phyloP scores from a whole-genome alignment of 2,329 filamentous ascomycete species.

The Ophiostoma pallidulum region DNA sequence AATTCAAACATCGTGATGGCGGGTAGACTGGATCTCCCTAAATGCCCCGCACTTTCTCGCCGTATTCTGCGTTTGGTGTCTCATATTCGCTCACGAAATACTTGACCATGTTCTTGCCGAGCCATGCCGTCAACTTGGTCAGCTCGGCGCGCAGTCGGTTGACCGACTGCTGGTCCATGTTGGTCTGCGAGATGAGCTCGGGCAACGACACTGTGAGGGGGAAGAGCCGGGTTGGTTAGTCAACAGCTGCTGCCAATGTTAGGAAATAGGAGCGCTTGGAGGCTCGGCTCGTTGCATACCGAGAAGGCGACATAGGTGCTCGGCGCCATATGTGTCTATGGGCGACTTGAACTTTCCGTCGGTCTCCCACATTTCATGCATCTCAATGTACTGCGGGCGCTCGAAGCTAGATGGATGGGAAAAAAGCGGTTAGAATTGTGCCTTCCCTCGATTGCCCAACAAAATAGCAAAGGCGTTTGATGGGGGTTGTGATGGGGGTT shows the following conservation, averaged over 20 bases:
- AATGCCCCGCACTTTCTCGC: conserved; percentile 47
- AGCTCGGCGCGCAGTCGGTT: conserved; percentile 81
- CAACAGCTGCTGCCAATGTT: not conserved
- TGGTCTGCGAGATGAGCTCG: conserved; percentile 91
- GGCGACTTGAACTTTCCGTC: conserved; percentile 52
- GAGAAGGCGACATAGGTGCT: conserved; percentile 81
- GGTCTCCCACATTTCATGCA: conserved; percentile 59
- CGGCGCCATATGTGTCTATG: conserved; percentile 80
- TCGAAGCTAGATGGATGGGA: conserved; percentile 64
- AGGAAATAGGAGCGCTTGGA: not conserved
- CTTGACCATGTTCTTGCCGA: conserved; percentile 62
- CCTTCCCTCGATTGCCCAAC: too few relatives aligned
- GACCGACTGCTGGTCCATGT: conserved; percentile 91
- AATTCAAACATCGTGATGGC: not conserved
- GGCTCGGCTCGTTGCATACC: conserved; percentile 45
- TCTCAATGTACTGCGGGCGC: conserved; percentile 73
- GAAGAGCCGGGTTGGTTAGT: conserved; percentile 5
- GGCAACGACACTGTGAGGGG: conserved; percentile 86
- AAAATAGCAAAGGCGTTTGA: not conserved
- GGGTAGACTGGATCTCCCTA: conserved; percentile 20
- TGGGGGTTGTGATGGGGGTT: too few relatives aligned
- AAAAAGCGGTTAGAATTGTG: too few relatives aligned
- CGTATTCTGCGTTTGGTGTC: conserved; percentile 59
- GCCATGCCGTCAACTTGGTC: conserved; percentile 74
- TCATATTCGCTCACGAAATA: conserved; percentile 77